phyloP scores from a whole-genome alignment of 2,329 filamentous ascomycete genomes.

The Beauveria rudraprayagi region DNA sequence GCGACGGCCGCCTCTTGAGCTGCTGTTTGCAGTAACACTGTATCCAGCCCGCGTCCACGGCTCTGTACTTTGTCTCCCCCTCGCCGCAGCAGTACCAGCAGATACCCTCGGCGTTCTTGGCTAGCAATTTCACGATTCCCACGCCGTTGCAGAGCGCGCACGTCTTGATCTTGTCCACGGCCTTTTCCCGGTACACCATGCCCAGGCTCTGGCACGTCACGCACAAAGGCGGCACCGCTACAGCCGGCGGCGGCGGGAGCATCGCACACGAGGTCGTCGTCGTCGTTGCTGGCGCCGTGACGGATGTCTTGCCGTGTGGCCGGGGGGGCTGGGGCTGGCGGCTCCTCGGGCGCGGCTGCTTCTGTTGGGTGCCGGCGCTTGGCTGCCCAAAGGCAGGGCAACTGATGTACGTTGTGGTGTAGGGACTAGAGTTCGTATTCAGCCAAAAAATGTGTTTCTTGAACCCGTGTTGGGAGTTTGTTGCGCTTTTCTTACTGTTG shows the following conservation, averaged over 20 bases:
- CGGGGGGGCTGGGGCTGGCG: background rate
- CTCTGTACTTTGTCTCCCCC: background rate
- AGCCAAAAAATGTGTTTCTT: background rate
- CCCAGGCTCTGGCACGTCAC: background rate
- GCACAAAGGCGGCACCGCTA: background rate
- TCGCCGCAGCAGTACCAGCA: constrained; percentile 5
- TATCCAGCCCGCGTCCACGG: background rate
- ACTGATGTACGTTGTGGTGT: background rate
- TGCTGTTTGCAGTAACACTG: background rate
- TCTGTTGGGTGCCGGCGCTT: background rate
- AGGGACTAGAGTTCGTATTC: background rate
- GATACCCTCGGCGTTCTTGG: background rate
- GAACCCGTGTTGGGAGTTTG: no score
- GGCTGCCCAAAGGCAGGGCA: background rate
- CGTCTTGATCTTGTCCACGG: background rate
- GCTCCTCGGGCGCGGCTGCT: background rate
- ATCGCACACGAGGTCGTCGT: background rate
- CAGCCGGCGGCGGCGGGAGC: background rate
- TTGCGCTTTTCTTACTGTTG: background rate
- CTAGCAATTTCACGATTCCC: background rate
- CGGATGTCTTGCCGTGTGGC: background rate
- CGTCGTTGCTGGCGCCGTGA: background rate
- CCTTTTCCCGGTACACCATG: background rate
- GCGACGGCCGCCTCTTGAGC: background rate
- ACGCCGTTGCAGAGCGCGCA: background rate